A percentile compares a stretch with the other conserved stretches of the same genome.
phyloP scores from a whole-genome alignment of 1,284 basidiomycete species.

The Cronartium quercuum region DNA sequence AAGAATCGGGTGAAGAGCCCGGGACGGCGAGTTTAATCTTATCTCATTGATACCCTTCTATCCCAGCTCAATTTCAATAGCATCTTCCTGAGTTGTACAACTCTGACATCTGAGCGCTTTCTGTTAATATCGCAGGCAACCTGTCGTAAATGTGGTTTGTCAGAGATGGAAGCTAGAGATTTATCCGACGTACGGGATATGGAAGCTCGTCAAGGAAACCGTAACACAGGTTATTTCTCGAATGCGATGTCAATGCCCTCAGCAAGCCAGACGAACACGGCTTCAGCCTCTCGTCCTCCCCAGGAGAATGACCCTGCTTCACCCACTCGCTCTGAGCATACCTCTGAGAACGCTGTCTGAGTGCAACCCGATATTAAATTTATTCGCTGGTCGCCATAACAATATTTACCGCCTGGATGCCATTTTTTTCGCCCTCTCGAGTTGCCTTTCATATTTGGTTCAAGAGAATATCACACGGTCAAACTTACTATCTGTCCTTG shows the following conservation, averaged over 20 bases:
- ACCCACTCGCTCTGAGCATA: too few relatives aligned
- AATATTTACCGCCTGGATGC: too few relatives aligned
- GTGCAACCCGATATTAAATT: too few relatives aligned
- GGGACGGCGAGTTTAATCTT: neutral
- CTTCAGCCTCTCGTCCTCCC: neutral
- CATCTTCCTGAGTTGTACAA: neutral
- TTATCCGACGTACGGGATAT: slow-evolving; percentile 10
- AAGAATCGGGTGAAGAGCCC: slow-evolving; percentile 5
- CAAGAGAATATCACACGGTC: too few relatives aligned
- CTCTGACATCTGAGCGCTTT: neutral
- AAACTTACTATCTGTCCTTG: too few relatives aligned
- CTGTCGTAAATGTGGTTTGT: slow-evolving; percentile 33
- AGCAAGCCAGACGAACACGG: neutral
- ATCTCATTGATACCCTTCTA: neutral
- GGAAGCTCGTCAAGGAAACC: slow-evolving; percentile 7
- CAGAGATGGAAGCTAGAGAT: slow-evolving; percentile 24
- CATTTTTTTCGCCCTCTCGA: too few relatives aligned
- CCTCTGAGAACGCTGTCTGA: too few relatives aligned
- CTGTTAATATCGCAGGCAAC: slow-evolving; percentile 5
- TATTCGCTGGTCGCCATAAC: too few relatives aligned
- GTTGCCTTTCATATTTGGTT: too few relatives aligned
- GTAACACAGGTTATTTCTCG: slow-evolving; percentile 34
- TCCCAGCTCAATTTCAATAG: neutral
- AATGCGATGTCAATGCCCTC: slow-evolving; percentile 32
- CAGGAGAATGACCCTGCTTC: too few relatives aligned